Evolutionary conservation across 441 rosid species (phyloP).

Genomic region (Corymbia citriodora): DNA sequence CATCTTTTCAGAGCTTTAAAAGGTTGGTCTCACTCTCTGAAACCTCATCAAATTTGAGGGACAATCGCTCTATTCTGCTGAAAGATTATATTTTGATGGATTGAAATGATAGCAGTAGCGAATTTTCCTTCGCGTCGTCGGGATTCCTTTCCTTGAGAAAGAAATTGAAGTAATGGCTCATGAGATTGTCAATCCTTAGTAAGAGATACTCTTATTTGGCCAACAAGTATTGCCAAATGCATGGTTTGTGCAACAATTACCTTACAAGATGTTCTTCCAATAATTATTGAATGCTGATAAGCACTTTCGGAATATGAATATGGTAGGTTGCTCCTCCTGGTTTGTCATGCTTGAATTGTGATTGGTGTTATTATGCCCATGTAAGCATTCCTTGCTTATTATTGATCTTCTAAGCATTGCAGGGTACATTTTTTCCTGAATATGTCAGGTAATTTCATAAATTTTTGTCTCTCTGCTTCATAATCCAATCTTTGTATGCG

Average conservation of each 20-base stretch:
- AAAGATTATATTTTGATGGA: neutral
- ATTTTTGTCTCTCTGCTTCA: no score
- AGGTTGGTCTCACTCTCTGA: neutral
- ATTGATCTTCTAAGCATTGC: no score
- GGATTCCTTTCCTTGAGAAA: neutral
- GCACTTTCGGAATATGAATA: accelerated
- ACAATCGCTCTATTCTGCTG: neutral
- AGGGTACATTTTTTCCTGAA: no score
- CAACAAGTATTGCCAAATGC: no score
- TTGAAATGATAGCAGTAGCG: no score
- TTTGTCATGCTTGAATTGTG: neutral
- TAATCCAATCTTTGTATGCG: no score
- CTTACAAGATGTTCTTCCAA: no score
- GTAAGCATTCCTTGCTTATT: no score
- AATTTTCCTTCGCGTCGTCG: neutral
- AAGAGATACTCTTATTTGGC: neutral
- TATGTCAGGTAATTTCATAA: no score
- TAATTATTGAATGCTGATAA: accelerated
- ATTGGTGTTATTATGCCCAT: no score
- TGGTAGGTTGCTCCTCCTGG: accelerated
- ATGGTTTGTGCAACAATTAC: accelerated
- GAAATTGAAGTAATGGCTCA: neutral
- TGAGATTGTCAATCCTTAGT: neutral
- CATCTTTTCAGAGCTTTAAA: neutral
- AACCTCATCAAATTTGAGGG: neutral